Percentiles rank a stretch among this genome's conserved stretches.
These are phyloP conservation scores for Aspergillus japonicus DNA, from an alignment of 2,329 filamentous ascomycete species.

Conservation along the genomic window DNA sequence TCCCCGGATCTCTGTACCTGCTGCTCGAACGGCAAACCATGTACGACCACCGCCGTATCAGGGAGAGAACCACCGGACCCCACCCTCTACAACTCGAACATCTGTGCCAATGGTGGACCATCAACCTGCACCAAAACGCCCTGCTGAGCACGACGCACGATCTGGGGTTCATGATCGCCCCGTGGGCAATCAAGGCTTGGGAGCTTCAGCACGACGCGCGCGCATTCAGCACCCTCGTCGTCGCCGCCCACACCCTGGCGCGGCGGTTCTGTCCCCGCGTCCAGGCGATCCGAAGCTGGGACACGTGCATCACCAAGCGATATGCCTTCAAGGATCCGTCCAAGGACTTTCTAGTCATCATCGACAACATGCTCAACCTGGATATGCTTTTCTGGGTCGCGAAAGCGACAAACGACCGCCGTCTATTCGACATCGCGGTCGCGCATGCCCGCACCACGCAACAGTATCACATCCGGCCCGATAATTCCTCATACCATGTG, in stretches of 20 bases:
- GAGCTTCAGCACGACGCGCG: constrained; percentile 43
- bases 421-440: constrained; percentile 18
- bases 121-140: constrained; percentile 39
- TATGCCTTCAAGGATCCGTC: constrained; percentile 32
- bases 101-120: constrained; percentile 46
- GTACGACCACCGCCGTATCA: constrained; percentile 21
- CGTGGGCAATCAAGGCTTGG: constrained; percentile 49
- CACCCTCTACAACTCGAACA: constrained; percentile 18
- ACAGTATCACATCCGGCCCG: constrained; percentile 39
- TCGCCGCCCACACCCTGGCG: constrained; percentile 39
- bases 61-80: constrained; percentile 2
- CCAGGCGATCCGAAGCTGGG: constrained; percentile 46
- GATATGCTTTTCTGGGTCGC: constrained; percentile 43
- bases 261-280: constrained; percentile 37
- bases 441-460: constrained; percentile 43
- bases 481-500: constrained; percentile 28
- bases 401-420: constrained; percentile 28
- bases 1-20: constrained; percentile 47
- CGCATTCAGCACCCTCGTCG: constrained; percentile 33
- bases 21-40: constrained; percentile 36
- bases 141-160: constrained; percentile 54
- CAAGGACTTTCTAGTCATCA: constrained; percentile 44
- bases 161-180: constrained; percentile 55
- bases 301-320: constrained; percentile 39
- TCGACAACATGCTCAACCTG: constrained; percentile 46